phyloP scores from a whole-genome alignment of 2,329 filamentous ascomycete genomes.

The Verticillium longisporum region DNA sequence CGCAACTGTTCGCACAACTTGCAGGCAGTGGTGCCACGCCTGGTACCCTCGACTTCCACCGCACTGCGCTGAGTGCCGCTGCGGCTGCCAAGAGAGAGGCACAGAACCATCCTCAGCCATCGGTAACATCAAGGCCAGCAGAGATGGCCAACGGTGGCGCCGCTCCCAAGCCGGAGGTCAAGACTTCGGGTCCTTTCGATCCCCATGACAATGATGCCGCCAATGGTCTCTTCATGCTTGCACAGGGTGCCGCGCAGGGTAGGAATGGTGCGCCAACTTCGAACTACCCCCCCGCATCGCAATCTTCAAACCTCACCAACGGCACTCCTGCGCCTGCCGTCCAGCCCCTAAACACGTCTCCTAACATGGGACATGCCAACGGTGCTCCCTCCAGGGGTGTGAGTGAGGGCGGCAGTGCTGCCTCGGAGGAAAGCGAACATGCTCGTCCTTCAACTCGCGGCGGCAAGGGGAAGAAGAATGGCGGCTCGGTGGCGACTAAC shows the following conservation, averaged over 20 bases:
- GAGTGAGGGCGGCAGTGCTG: constrained; percentile 63
- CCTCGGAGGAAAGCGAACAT: constrained; percentile 67
- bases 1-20: constrained; percentile 72
- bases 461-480: constrained; percentile 62
- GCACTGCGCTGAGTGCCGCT: constrained; percentile 79
- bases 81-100: constrained; percentile 57
- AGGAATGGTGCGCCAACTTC: constrained; percentile 50
- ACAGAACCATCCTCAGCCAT: constrained; percentile 21
- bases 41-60: constrained; percentile 87
- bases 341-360: constrained; percentile 35
- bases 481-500: constrained; percentile 40
- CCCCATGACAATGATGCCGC: constrained; percentile 93
- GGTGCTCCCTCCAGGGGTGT: constrained; percentile 37
- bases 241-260: constrained; percentile 73
- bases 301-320: constrained; percentile 43
- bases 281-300: constrained; percentile 38
- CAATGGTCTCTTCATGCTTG: constrained; percentile 87
- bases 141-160: constrained; percentile 29
- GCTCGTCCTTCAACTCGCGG: constrained; percentile 59
- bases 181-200: constrained; percentile 62
- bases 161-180: constrained; percentile 39
- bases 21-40: constrained; percentile 81
- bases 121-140: constrained; percentile 16
- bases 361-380: constrained; percentile 44
- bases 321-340: constrained; percentile 27